Conservation (phyloP, 495 filamentous ascomycete genomes). For the Neurospora sp. region DNA sequence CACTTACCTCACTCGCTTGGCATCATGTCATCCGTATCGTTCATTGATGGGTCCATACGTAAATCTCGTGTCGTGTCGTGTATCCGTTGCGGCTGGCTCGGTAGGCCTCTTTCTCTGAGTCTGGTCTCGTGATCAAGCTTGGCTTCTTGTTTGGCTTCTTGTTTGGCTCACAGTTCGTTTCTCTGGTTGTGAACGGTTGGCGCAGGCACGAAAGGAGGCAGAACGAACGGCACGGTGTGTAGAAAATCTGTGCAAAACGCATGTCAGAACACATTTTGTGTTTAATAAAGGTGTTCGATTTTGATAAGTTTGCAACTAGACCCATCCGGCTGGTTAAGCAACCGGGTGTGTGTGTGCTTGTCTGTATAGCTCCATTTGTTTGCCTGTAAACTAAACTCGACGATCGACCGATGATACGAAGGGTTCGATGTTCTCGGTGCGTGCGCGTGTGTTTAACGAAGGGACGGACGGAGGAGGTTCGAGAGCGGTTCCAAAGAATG, state of each 20-base stretch:
- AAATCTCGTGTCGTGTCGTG: not conserved
- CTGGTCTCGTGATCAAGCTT: not conserved
- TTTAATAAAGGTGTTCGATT: not conserved
- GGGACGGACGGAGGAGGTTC: not conserved
- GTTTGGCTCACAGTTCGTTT: not conserved
- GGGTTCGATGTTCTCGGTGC: not conserved
- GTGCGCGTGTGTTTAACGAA: not conserved
- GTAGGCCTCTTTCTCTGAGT: not conserved
- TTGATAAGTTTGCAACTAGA: not conserved
- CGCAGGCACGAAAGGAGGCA: not conserved
- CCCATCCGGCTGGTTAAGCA: not conserved
- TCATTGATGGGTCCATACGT: not conserved
- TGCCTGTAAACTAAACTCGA: not conserved
- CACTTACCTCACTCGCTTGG: not conserved
- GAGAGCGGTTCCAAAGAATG: not conserved
- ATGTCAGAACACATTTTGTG: conserved; percentile 1
- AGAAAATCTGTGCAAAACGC: not conserved
- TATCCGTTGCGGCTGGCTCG: not conserved
- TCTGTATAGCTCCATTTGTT: not conserved
- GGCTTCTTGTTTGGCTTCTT: not conserved
- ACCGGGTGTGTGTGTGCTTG: not conserved
- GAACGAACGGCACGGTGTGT: not conserved
- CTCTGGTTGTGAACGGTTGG: not conserved
- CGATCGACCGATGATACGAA: not conserved
- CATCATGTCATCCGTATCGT: not conserved